Evolutionary conservation across 306 rosid genomes (phyloP).

Genomic region (Acacia melanoxylon): DNA sequence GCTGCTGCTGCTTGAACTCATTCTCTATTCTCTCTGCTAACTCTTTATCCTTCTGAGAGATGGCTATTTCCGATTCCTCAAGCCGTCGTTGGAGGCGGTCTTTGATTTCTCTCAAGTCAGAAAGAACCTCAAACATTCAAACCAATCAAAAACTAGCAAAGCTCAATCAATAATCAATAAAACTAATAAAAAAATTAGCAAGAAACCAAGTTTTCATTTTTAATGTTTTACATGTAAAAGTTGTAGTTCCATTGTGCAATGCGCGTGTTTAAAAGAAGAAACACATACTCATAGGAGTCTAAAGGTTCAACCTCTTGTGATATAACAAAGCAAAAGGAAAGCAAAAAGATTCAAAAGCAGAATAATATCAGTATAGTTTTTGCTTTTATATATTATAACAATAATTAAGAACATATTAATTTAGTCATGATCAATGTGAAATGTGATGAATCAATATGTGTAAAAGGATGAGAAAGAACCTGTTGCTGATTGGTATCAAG

Average conservation of each 20-base stretch:
- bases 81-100: slow-evolving; percentile 73
- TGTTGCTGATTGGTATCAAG: slow-evolving; percentile 65
- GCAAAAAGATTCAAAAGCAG: not conserved
- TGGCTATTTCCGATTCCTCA: slow-evolving; percentile 61
- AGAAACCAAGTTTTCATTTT: not conserved
- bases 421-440: not conserved
- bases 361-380: not conserved
- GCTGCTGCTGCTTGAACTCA: slow-evolving; percentile 42
- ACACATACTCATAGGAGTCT: not conserved
- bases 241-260: not conserved
- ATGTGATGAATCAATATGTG: no score
- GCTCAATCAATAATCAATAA: not conserved
- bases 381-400: no score
- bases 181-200: not conserved
- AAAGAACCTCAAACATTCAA: slow-evolving; percentile 40
- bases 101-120: slow-evolving; percentile 64
- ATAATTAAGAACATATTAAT: not conserved
- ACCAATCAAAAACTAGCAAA: not conserved
- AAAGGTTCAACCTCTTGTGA: not conserved
- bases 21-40: slow-evolving; percentile 44
- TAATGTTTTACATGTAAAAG: not conserved
- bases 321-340: not conserved
- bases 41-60: slow-evolving; percentile 70
- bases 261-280: not conserved
- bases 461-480: slow-evolving; percentile 20